Evolutionary conservation across 306 rosid species (phyloP).

Genomic region (Corylus avellana): DNA sequence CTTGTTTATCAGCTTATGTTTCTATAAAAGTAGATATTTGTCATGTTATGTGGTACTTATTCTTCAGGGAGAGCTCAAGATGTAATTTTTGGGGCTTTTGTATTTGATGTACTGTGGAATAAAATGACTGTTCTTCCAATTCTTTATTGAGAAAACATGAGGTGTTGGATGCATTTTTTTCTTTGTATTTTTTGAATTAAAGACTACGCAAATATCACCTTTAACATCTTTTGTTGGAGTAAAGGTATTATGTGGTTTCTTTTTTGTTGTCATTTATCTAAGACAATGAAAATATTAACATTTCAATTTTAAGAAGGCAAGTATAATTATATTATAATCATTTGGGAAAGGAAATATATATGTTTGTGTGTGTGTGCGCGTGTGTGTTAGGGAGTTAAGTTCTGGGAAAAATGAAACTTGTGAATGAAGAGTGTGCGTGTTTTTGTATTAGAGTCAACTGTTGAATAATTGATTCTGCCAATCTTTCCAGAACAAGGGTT

Average conservation of each 20-base stretch:
- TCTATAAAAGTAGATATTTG: neutral
- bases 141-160: neutral
- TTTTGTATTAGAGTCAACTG: neutral
- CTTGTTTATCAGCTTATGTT: neutral
- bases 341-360: neutral
- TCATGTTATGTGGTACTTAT: neutral
- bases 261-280: neutral
- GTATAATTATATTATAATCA: neutral
- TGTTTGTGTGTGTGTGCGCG: too few species aligned
- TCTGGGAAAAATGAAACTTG: too few species aligned
- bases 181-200: neutral
- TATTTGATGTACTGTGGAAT: neutral
- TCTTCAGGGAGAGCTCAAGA: neutral
- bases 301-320: neutral
- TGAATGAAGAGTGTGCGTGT: too few species aligned
- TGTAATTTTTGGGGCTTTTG: neutral
- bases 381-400: too few species aligned
- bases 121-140: neutral
- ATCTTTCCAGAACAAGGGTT: conserved; percentile 67
- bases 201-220: neutral
- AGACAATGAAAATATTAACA: neutral
- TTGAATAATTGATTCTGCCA: conserved; percentile 23
- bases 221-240: neutral
- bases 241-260: neutral
- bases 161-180: neutral